phyloP scores from a whole-genome alignment of 2,329 filamentous ascomycete species.

The Truncatella angustata region DNA sequence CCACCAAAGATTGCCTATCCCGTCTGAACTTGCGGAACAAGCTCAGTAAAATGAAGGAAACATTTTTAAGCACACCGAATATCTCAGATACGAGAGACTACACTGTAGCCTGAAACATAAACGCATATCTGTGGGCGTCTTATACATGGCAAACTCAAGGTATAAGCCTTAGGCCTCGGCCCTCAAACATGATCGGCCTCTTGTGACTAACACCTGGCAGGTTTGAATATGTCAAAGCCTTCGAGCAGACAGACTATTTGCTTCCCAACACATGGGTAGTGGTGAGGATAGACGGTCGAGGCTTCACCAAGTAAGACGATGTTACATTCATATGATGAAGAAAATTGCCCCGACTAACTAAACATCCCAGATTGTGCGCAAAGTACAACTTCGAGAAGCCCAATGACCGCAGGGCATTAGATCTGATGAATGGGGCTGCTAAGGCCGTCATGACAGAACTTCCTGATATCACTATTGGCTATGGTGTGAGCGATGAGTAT shows the following conservation, averaged over 20 bases:
- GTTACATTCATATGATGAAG: background rate
- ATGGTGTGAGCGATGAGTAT: constrained; percentile 94
- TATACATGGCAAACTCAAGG: constrained; percentile 61
- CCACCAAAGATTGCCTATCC: constrained; percentile 6
- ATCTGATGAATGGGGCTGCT: constrained; percentile 95
- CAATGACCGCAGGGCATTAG: constrained; percentile 81
- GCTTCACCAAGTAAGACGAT: constrained; percentile 78
- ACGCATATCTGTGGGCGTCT: no score
- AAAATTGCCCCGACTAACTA: background rate
- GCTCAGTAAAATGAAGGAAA: no score
- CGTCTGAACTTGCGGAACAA: no score
- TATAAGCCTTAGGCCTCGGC: constrained; percentile 21
- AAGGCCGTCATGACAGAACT: constrained; percentile 78
- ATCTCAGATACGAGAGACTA: no score
- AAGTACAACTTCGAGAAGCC: constrained; percentile 88
- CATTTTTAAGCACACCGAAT: no score
- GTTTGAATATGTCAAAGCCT: constrained; percentile 90
- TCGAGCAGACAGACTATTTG: constrained; percentile 78
- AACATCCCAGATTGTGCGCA: constrained; percentile 46
- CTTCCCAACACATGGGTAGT: constrained; percentile 95
- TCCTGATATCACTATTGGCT: constrained; percentile 82
- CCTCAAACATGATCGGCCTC: background rate
- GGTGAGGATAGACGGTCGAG: constrained; percentile 87
- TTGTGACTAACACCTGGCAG: constrained; percentile 42
- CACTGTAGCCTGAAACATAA: no score